Evolutionary conservation across 257 asterid species (phyloP).

Genomic region (Fraxinus excelsior): DNA sequence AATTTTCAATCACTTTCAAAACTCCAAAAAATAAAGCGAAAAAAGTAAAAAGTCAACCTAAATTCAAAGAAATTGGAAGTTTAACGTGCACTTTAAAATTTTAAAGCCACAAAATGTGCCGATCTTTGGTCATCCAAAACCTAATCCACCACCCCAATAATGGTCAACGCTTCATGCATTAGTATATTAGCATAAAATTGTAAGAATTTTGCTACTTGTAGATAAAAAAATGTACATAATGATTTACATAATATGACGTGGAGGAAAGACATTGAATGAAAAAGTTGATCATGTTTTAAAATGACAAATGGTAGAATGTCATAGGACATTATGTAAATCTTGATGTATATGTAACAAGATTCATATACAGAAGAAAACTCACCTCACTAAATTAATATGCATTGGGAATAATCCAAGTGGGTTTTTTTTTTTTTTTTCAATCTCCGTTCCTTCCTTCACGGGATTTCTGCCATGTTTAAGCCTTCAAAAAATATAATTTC

Average conservation of each 20-base stretch:
- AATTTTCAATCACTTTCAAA: too few species aligned
- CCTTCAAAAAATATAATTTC: background rate
- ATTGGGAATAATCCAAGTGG: background rate
- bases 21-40: background rate
- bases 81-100: background rate
- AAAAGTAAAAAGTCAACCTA: background rate
- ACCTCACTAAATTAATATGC: background rate
- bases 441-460: constrained; percentile 21
- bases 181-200: background rate
- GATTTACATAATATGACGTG: too few species aligned
- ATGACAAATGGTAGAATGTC: too few species aligned
- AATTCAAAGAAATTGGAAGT: background rate
- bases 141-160: background rate
- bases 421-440: constrained; percentile 21
- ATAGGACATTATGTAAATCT: too few species aligned
- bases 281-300: too few species aligned
- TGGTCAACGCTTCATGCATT: constrained; percentile 31
- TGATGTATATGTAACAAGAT: too few species aligned
- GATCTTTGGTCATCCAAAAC: background rate
- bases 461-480: constrained; percentile 22
- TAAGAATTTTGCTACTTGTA: too few species aligned
- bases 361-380: background rate
- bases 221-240: too few species aligned
- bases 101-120: constrained; percentile 16
- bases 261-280: too few species aligned